These are phyloP conservation scores for Neurospora cerealis DNA, from an alignment of 495 filamentous ascomycete genomes.

Conservation along the genomic window DNA sequence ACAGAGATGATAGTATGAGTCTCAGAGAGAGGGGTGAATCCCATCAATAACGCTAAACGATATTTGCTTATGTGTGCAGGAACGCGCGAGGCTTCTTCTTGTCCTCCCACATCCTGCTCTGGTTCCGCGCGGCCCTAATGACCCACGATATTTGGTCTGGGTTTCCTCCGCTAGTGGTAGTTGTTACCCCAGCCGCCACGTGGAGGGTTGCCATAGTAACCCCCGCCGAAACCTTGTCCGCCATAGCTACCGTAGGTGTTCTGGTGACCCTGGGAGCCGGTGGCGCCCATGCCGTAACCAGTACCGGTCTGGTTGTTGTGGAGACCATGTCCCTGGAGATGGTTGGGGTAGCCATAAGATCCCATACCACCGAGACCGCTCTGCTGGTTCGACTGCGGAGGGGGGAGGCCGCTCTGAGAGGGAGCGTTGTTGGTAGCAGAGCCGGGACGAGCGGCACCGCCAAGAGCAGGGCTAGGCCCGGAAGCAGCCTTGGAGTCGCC, in stretches of 20 bases:
- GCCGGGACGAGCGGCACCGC: conserved; percentile 69
- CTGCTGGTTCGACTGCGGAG: conserved; percentile 58
- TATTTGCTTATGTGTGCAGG: background rate
- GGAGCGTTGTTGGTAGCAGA: conserved; percentile 70
- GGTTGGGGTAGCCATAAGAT: conserved; percentile 64
- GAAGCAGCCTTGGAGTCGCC: conserved; percentile 56
- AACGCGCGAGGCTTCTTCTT: background rate
- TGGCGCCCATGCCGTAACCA: conserved; percentile 58
- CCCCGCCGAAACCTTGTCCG: conserved; percentile 41
- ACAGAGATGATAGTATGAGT: background rate
- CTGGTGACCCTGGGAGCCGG: conserved; percentile 56
- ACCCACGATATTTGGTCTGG: background rate
- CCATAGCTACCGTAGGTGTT: conserved; percentile 46
- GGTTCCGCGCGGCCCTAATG: background rate
- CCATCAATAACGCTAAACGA: background rate
- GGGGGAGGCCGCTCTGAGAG: conserved; percentile 59
- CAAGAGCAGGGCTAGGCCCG: conserved; percentile 77
- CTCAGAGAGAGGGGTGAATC: background rate
- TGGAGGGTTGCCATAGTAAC: conserved; percentile 42
- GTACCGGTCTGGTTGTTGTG: conserved; percentile 56
- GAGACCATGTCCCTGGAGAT: conserved; percentile 51
- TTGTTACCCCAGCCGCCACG: conserved; percentile 60
- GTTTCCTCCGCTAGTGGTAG: conserved; percentile 39
- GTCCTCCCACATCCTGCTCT: background rate
- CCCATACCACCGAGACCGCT: conserved; percentile 37